These are phyloP conservation scores for Leptoxyphium fumago DNA, from an alignment of 2,329 filamentous ascomycete genomes.

Conservation along the genomic window DNA sequence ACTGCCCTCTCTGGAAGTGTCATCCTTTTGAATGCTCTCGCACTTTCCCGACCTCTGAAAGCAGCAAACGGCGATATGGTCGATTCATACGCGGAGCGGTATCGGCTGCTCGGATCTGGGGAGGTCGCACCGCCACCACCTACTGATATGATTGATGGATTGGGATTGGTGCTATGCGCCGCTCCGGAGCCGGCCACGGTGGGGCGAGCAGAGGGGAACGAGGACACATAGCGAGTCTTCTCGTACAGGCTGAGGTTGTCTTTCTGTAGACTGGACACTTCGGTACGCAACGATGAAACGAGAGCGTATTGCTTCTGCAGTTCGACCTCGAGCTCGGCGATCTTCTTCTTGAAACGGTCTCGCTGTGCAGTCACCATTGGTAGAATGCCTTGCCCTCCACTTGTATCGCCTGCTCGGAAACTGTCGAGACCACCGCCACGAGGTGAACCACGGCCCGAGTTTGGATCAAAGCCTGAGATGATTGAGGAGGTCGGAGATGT, in stretches of 20 bases:
- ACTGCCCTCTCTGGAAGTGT: constrained; percentile 78
- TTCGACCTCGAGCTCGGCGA: constrained; percentile 77
- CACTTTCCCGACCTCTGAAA: constrained; percentile 85
- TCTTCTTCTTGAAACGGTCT: constrained; percentile 96
- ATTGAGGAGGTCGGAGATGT: constrained; percentile 93
- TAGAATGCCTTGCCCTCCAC: constrained; percentile 68
- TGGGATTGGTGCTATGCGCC: constrained; percentile 49
- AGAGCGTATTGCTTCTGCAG: constrained; percentile 69
- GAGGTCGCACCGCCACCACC: constrained; percentile 1
- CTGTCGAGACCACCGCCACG: constrained; percentile 34
- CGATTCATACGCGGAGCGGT: constrained; percentile 83
- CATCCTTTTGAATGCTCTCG: constrained; percentile 84
- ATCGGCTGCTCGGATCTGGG: constrained; percentile 52
- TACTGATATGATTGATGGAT: constrained; percentile 49
- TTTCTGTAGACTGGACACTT: constrained; percentile 82
- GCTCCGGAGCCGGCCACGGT: constrained; percentile 48
- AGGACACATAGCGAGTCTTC: constrained; percentile 91
- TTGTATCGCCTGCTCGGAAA: constrained; percentile 52
- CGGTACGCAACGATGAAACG: constrained; percentile 74
- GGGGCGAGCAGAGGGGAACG: constrained; percentile 62
- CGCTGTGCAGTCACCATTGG: constrained; percentile 98
- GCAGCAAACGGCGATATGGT: constrained; percentile 92
- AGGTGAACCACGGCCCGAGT: constrained; percentile 29
- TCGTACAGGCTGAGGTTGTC: constrained; percentile 95
- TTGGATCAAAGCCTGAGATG: constrained; percentile 86